A percentile compares a stretch with the other conserved stretches of the same genome.
phyloP scores from a whole-genome alignment of 2,329 filamentous ascomycete genomes.

The Aspergillus pseudotamarii region DNA sequence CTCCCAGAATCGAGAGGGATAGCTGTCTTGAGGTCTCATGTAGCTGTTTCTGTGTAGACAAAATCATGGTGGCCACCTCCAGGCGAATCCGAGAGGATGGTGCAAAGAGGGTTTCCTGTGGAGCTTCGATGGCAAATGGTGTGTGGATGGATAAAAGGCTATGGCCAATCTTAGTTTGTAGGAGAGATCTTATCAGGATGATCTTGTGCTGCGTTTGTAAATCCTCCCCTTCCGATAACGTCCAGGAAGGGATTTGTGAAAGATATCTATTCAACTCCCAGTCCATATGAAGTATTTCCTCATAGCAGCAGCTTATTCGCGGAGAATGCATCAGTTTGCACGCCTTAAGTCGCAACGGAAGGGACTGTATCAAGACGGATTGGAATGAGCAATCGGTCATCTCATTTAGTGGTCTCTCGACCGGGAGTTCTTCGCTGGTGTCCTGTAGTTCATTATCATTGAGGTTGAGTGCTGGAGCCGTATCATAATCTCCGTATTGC shows the following conservation, averaged over 20 bases:
- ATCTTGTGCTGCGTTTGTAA: conserved; percentile 30
- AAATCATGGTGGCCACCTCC: conserved; percentile 41
- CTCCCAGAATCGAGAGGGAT: conserved; percentile 38
- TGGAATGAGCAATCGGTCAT: conserved; percentile 44
- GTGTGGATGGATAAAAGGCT: conserved; percentile 44
- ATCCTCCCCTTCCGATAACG: conserved; percentile 21
- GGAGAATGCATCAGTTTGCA: conserved; percentile 42
- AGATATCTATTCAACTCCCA: conserved; percentile 40
- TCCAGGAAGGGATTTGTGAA: conserved; percentile 39
- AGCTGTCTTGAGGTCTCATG: conserved; percentile 35
- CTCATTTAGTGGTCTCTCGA: conserved; percentile 32
- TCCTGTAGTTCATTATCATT: conserved; percentile 53
- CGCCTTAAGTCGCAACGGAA: conserved; percentile 35
- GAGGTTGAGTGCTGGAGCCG: conserved; percentile 52
- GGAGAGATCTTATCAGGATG: conserved; percentile 34
- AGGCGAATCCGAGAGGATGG: conserved; percentile 39
- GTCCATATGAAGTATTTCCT: conserved; percentile 45
- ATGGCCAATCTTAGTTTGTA: conserved; percentile 40
- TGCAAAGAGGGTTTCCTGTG: conserved; percentile 34
- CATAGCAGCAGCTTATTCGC: conserved; percentile 40
- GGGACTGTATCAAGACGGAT: conserved; percentile 31
- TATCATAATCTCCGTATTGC: conserved; percentile 51
- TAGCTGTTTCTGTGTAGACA: conserved; percentile 39
- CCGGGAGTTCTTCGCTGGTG: conserved; percentile 32
- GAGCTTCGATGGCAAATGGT: conserved; percentile 40